A percentile compares a stretch with the other conserved stretches of the same genome.
Evolutionary conservation across 2,329 filamentous ascomycete species (phyloP).

Genomic region (Trichophyton mentagrophytes): DNA sequence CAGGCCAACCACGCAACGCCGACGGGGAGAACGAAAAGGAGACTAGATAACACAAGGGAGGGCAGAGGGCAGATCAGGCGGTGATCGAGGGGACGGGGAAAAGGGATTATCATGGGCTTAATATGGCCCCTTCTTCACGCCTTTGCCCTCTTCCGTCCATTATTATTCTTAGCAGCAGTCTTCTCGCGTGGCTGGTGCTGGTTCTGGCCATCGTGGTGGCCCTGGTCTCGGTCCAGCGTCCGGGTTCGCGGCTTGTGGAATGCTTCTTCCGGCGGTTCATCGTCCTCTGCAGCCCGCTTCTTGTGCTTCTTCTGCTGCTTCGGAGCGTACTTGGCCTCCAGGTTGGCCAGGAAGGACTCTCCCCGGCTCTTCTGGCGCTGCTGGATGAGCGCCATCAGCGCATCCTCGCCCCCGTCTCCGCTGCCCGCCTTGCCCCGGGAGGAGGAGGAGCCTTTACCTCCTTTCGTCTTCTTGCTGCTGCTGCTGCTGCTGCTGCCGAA

Average conservation of each 20-base stretch:
- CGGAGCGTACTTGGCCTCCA: conserved; percentile 63
- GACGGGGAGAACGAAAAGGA: background rate
- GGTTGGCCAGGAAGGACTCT: conserved; percentile 52
- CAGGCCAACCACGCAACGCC: background rate
- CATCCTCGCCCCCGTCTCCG: conserved; percentile 19
- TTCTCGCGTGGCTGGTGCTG: background rate
- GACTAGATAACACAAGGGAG: too few relatives aligned
- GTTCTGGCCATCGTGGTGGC: background rate
- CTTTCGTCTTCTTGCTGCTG: conserved; percentile 22
- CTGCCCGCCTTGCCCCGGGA: conserved; percentile 30
- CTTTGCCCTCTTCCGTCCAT: background rate
- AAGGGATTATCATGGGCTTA: background rate
- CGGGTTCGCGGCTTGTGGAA: conserved; percentile 27
- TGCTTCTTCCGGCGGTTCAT: conserved; percentile 51
- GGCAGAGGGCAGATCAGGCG: background rate
- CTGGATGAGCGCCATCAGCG: conserved; percentile 62
- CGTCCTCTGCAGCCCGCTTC: conserved; percentile 34
- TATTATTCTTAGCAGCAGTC: too few relatives aligned
- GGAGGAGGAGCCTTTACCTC: conserved; percentile 30
- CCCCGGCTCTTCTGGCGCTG: conserved; percentile 53
- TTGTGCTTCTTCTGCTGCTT: conserved; percentile 30
- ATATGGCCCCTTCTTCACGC: background rate
- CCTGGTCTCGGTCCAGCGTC: background rate
- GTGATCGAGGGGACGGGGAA: background rate
- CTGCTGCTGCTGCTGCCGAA: conserved; percentile 35